Base-by-base conservation (phyloP, 148 eudicot genomes). In the Euryodendron excelsum region DNA sequence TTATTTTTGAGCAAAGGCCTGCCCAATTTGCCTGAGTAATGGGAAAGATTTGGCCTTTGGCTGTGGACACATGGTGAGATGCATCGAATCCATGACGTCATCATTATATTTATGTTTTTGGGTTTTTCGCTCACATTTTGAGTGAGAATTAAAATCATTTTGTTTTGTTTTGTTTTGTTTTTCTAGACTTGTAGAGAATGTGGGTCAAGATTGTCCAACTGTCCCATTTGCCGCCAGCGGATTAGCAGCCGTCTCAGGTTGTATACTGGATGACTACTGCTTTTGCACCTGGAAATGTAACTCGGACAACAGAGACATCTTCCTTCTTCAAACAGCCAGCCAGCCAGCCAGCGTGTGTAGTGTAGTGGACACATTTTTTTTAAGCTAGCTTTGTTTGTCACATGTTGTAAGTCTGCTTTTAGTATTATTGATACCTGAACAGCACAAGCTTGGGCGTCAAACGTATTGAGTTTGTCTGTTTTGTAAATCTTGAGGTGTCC, bases 51-150 rank as follows among this genome's bases (percentile, higher is more conserved):
- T 80, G 84, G 88, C 88, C 41, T 83, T 86, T 14, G 69, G 69
- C 31, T 86, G 88, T 33, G 88, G 88, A 75, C 88, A 86, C 84
- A 56, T 83, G 88, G 88, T 86, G 44, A 83, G 84, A 50, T 69
- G 78, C 52, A 50, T 21, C 36, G 47, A n/a, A n/a, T n/a, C n/a
- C n/a, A 14, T 45, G 28, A 64, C 10, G 21, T 13, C 3, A 41
- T 67, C 6, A 39, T 39, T 39, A 2, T 39, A n/a, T n/a, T n/a
- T n/a, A n/a, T n/a, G n/a, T n/a, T n/a, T n/a, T n/a, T n/a, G n/a
- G n/a, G n/a, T n/a, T n/a, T n/a, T n/a, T n/a, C n/a, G 69, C 17
- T 23, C 34, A n/a, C 31, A 17, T 23, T 37, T 21, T 61, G 56
- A 39, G 45, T 28, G 13, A 60, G 45, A 13, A 30, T 47, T 17